Base-by-base conservation (phyloP, 2,329 filamentous ascomycete species). In the Trichoderma sp. region DNA sequence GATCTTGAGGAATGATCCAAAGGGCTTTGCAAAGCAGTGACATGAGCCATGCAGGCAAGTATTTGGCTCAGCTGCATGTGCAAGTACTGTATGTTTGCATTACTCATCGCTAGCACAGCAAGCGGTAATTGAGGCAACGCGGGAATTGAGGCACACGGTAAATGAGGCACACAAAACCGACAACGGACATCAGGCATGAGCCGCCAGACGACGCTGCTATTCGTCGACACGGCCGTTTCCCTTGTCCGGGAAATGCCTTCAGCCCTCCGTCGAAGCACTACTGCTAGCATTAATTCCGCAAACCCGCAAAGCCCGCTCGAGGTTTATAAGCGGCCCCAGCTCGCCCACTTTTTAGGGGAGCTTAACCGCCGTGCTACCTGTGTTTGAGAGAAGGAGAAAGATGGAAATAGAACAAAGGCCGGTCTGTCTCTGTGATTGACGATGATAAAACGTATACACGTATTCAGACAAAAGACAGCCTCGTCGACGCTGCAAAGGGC, bases 241-340 rank as follows among this genome's bases (percentile, higher is more conserved):
- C 24, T 43, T 18, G 46, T 5, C 34, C 30, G 55, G 32, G 10
- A 37, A 39, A 32, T 28, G 16, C 26, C 26, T 18, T 55, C 46
- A 49, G 21, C 46, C 21, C 51, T 28, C 26, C 26, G 26, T 55
- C 8, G 24, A 8, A 55, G 26, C 28, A 28, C 39, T n/a, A 43
- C 39, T 43, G 52, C 51, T 55, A 28, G 30, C 39, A 61, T 26
- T 43, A 61, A 61, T 61, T 61, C 59, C 39, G 59, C 59, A 51
- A 51, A 51, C 59, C 43, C 39, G 43, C 43, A 61, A 37, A 61
- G 43, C 43, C 59, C 59, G 59, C 43, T 32, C 8, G 43, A 24
- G 59, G 59, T 61, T 61, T 61, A 61, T 61, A 61, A 61, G 59
- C 59, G 39, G 59, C 59, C 43, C 59, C 59, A 61, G n/a, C 59